A percentile compares a stretch with the other conserved stretches of the same genome.
Evolutionary conservation across 1,139 yeast species (phyloP).

Genomic region (Dujonia santamariae): DNA sequence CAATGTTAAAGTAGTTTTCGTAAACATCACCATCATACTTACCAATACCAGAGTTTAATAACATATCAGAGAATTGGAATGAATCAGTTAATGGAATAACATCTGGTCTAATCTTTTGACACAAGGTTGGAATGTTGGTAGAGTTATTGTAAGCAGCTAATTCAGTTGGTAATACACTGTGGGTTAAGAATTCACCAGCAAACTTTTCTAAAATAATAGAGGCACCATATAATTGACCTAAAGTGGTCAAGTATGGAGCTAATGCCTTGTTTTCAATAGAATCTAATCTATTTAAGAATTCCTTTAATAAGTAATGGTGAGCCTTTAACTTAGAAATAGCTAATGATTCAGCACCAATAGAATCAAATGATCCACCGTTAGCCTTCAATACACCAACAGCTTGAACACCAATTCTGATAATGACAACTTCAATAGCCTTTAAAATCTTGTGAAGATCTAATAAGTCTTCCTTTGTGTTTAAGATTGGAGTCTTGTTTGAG

Average conservation of each 20-base stretch:
- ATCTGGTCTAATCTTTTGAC: slow-evolving; percentile 40
- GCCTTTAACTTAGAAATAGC: slow-evolving; percentile 54
- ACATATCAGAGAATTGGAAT: slow-evolving; percentile 46
- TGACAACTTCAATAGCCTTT: slow-evolving; percentile 40
- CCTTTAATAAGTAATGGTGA: slow-evolving; percentile 34
- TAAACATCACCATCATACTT: slow-evolving; percentile 45
- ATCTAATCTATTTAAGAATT: slow-evolving; percentile 26
- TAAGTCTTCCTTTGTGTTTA: slow-evolving; percentile 27
- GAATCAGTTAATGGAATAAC: slow-evolving; percentile 46
- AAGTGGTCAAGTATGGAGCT: slow-evolving; percentile 22
- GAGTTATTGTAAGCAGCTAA: slow-evolving; percentile 32
- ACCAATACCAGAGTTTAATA: slow-evolving; percentile 43
- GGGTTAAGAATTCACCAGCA: slow-evolving; percentile 40
- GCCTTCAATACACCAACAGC: slow-evolving; percentile 29
- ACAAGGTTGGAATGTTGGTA: slow-evolving; percentile 31
- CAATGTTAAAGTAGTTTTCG: slow-evolving; percentile 42
- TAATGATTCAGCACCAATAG: slow-evolving; percentile 58
- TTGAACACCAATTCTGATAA: slow-evolving; percentile 37
- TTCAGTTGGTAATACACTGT: slow-evolving; percentile 30
- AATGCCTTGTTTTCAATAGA: slow-evolving; percentile 19
- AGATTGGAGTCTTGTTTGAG: slow-evolving; percentile 25
- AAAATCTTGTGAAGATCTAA: slow-evolving; percentile 30
- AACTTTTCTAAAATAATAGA: slow-evolving; percentile 34
- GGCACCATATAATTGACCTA: slow-evolving; percentile 28
- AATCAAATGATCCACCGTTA: slow-evolving; percentile 36